A percentile compares a stretch with the other conserved stretches of the same genome.
Evolutionary conservation across 306 rosid species (phyloP).

Genomic region (Erythrophleum fordii): DNA sequence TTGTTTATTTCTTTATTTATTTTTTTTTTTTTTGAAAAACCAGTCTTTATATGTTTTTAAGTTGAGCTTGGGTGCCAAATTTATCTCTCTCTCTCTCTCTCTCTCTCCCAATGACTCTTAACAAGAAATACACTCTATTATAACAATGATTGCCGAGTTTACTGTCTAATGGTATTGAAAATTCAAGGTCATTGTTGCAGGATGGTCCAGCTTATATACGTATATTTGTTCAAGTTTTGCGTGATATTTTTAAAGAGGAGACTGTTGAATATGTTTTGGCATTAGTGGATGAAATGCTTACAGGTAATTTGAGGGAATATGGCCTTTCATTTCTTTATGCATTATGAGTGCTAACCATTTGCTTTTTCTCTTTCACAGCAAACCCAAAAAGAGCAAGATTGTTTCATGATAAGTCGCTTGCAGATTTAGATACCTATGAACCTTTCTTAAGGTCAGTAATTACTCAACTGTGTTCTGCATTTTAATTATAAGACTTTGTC

Average conservation of each 20-base stretch:
- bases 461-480: constrained; percentile 28
- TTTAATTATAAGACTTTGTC: constrained; percentile 10
- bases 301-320: constrained; percentile 57
- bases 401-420: constrained; percentile 85
- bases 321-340: not conserved
- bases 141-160: constrained; percentile 17
- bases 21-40: not conserved
- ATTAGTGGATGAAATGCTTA: constrained; percentile 84
- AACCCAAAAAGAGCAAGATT: constrained; percentile 90
- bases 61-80: constrained; percentile 5
- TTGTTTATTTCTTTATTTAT: not conserved
- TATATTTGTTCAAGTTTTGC: constrained; percentile 79
- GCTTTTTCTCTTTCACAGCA: constrained; percentile 54
- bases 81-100: constrained; percentile 1
- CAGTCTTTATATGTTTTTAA: not conserved
- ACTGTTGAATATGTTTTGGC: constrained; percentile 94
- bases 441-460: constrained; percentile 85
- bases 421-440: constrained; percentile 76
- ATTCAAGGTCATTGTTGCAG: constrained; percentile 50
- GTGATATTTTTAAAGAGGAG: constrained; percentile 89
- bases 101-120: not conserved
- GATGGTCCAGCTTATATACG: constrained; percentile 94
- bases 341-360: constrained; percentile 26
- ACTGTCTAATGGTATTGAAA: constrained; percentile 31
- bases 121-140: not conserved